Conservation (phyloP, 2,329 filamentous ascomycete genomes). For the Cyphellophora attinorum region DNA sequence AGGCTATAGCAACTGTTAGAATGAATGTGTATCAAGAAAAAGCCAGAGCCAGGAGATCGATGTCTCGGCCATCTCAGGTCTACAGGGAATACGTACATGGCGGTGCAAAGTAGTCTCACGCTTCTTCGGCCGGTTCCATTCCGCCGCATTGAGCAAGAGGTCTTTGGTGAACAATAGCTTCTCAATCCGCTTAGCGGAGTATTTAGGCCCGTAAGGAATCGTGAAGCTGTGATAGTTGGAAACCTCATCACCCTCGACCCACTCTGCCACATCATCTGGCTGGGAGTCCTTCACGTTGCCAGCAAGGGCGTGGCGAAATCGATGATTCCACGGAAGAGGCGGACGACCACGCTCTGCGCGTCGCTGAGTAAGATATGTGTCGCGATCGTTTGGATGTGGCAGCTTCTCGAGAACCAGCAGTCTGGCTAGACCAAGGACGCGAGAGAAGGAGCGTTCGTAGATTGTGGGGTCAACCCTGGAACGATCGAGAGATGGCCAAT, state of each 20-base stretch:
- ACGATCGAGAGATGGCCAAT: constrained; percentile 66
- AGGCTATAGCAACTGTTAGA: no score
- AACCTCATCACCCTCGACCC: constrained; percentile 66
- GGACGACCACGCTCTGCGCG: constrained; percentile 65
- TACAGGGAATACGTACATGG: no score
- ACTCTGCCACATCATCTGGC: constrained; percentile 76
- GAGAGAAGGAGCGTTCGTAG: constrained; percentile 68
- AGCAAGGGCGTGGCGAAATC: constrained; percentile 31
- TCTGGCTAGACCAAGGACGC: constrained; percentile 67
- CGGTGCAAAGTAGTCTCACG: constrained; percentile 70
- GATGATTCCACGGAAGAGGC: constrained; percentile 28
- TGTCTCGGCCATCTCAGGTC: no score
- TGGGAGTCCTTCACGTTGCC: constrained; percentile 70
- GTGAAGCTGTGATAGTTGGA: constrained; percentile 68
- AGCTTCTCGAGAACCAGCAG: constrained; percentile 71
- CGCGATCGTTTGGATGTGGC: constrained; percentile 58
- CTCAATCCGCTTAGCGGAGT: constrained; percentile 53
- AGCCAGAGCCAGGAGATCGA: no score
- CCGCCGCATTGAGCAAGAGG: constrained; percentile 63
- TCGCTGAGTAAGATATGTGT: constrained; percentile 60
- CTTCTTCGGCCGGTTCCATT: constrained; percentile 73
- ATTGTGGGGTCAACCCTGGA: constrained; percentile 75
- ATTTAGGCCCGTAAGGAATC: constrained; percentile 28
- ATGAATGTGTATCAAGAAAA: no score
- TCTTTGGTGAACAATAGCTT: constrained; percentile 75